Evolutionary conservation across 257 asterid species (phyloP), one percentile per base, ranked within the genome.

Genomic region (Nicotiana obtusifolia): DNA sequence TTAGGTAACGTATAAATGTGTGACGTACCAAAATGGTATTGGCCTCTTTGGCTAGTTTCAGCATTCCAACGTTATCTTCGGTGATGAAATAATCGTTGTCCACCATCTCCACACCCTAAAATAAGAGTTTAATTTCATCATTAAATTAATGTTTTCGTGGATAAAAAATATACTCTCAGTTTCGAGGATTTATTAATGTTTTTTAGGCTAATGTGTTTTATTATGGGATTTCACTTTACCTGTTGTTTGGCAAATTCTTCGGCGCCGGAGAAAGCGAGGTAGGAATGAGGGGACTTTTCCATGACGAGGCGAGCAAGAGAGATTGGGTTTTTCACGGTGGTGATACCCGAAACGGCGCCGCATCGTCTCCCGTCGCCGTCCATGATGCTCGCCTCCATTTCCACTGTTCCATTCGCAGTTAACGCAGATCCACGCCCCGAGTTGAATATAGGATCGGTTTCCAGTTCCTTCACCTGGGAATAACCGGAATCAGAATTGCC

Each of bases 321-420:
- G 19, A 94, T 61, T 4, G 99, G 99, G 62, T 95, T 95, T 83
- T 93, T 95, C 41, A 95, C 97, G 35, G 91, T 91, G 80, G 97
- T 90, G 77, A 95, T 16, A 24, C 99, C 99, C 3, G 99, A 95
- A 81, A 95, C 98, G 83, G 99, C 98, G 60, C 99, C 99, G 89
- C 99, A 95, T 68, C 98, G 97, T 84, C 99, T 81, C 0, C 93
- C 94, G 11, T 83, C 24, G 10, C 99, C 99, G 65, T 95, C 97
- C 98, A 95, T 95, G 84, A 95, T 95, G 82, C 98, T 94, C 5
- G 99, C 99, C 91, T 95, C 99, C 99, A 95, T 95, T 93, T 95
- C 99, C 84, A 88, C 99, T 88, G 97, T 95, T 53, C 97, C 99
- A 62, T 92, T 87, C 86, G 85, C 97, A 0, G 97, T 94, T 13